Conservation (phyloP, 345 rosid species). For the Linum lewisii region DNA sequence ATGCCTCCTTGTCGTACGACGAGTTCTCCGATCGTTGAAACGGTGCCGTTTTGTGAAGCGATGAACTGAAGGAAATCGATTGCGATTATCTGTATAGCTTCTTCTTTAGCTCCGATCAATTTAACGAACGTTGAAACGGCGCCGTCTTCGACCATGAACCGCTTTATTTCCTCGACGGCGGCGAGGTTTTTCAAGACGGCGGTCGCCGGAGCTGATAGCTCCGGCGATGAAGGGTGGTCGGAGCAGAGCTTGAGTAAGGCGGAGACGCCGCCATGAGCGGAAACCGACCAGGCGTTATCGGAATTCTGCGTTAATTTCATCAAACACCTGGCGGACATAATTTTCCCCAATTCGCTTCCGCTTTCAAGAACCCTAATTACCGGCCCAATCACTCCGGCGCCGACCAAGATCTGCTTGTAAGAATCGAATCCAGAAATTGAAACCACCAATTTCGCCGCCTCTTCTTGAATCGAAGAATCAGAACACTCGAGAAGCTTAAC, state of each 20-base stretch:
- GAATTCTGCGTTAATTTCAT: conserved; percentile 60
- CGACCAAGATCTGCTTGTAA: conserved; percentile 36
- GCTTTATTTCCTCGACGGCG: conserved; percentile 77
- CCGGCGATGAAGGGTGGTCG: conserved; percentile 24
- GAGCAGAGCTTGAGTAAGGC: conserved; percentile 63
- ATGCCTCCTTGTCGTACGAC: too few relatives aligned
- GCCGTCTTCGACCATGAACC: conserved; percentile 74
- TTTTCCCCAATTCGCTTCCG: conserved; percentile 41
- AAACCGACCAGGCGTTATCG: conserved; percentile 92
- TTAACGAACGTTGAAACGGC: conserved; percentile 47
- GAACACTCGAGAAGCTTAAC: conserved; percentile 51
- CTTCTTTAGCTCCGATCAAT: conserved; percentile 59
- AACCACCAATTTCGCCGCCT: conserved; percentile 46
- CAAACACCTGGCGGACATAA: conserved; percentile 50
- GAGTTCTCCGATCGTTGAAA: conserved; percentile 35
- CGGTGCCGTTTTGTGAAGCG: conserved; percentile 50
- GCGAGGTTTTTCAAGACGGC: conserved; percentile 70
- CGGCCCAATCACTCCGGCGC: conserved; percentile 63
- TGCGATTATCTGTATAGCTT: conserved; percentile 59
- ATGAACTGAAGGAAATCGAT: conserved; percentile 56
- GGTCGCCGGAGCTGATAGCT: conserved; percentile 46
- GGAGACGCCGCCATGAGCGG: conserved; percentile 93
- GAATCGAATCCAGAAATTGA: conserved; percentile 53
- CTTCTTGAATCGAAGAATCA: conserved; percentile 46
- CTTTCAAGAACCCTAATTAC: conserved; percentile 59